Base-by-base conservation (phyloP, 2,329 filamentous ascomycete genomes). In the Neobulgaria alba region DNA sequence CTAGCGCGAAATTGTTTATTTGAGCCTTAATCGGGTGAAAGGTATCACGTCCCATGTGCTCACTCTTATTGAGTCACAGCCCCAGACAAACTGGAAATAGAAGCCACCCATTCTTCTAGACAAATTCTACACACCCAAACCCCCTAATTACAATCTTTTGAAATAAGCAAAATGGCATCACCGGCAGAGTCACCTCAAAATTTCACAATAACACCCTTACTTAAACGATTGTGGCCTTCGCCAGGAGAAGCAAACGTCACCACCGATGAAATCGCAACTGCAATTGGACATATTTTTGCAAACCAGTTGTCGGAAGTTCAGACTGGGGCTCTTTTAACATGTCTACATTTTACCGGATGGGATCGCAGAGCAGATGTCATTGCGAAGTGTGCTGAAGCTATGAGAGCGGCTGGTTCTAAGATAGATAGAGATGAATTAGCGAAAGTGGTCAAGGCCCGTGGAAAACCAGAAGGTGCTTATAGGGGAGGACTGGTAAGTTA, bases 231-330 rank as follows among this genome's bases (percentile, higher is more conserved):
- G 32, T 87, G 82, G 81, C 81, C 64, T 46, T 64, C 56, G 26
- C 58, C 70, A 45, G 54, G 61, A 17, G 60, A 64, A 12, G 54
- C 62, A 29, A 60, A 65, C 3, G 81, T 89, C 41, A 77, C 79
- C 12, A 79, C 89, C 10, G 69, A 77, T 37, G 87, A 95, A 61
- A 92, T 98, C 60, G 87, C 90, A 45, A 73, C 82, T n/a, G 89
- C 90, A 39, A 82, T 96, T 54, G 82, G 86, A 3, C 73, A 90
- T 57, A 93, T 95, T 59, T 96, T 96, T 64, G 89, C 88, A 43
- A 82, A 95, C 65, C 78, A 79, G 51, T 71, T 96, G 14, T 90
- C 85, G n/a, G 81, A 85, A 29, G 84, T 89, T 7, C 92, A 96
- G 62, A 84, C 85, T 1, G 85, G 85, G 39, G 84, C 89, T 29